Evolutionary conservation across 495 filamentous ascomycete species (phyloP).

Genomic region (Xylaria sp.): DNA sequence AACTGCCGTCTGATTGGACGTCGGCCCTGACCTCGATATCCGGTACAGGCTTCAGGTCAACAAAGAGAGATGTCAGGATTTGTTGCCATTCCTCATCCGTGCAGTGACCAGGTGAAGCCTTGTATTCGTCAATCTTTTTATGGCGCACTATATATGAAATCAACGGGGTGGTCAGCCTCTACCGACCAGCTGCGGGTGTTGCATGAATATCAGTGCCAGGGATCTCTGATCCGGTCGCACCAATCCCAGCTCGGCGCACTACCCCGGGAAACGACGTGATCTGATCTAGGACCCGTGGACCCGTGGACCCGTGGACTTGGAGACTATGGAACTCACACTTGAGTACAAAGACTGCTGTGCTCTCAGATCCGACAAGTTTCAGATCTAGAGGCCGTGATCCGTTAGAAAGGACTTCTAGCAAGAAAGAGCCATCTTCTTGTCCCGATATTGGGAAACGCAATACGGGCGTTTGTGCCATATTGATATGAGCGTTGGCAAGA

Average conservation of each 20-base stretch:
- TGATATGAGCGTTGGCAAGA: background rate
- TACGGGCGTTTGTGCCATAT: constrained; percentile 34
- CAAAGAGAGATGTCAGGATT: constrained; percentile 48
- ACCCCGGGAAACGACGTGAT: background rate
- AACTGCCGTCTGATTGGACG: constrained; percentile 37
- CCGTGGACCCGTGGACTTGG: constrained; percentile 7
- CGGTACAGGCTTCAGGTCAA: constrained; percentile 42
- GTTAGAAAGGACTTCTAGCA: constrained; percentile 35
- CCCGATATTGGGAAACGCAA: constrained; percentile 39
- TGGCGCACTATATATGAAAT: constrained; percentile 39
- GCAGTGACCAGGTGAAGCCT: constrained; percentile 42
- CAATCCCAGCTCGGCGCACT: constrained; percentile 16
- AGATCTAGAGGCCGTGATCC: constrained; percentile 40
- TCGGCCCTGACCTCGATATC: constrained; percentile 54
- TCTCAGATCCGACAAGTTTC: constrained; percentile 39
- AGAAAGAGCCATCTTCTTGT: constrained; percentile 34
- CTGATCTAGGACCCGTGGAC: constrained; percentile 7
- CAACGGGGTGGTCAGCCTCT: constrained; percentile 29
- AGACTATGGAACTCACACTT: constrained; percentile 34
- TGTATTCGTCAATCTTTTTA: constrained; percentile 40
- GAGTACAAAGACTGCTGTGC: constrained; percentile 39
- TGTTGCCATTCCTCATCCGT: constrained; percentile 53
- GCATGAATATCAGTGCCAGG: constrained; percentile 29
- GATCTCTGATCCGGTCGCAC: constrained; percentile 24
- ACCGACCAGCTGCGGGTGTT: constrained; percentile 15